phyloP scores from a whole-genome alignment of 345 rosid genomes.

The Salix purpurea region DNA sequence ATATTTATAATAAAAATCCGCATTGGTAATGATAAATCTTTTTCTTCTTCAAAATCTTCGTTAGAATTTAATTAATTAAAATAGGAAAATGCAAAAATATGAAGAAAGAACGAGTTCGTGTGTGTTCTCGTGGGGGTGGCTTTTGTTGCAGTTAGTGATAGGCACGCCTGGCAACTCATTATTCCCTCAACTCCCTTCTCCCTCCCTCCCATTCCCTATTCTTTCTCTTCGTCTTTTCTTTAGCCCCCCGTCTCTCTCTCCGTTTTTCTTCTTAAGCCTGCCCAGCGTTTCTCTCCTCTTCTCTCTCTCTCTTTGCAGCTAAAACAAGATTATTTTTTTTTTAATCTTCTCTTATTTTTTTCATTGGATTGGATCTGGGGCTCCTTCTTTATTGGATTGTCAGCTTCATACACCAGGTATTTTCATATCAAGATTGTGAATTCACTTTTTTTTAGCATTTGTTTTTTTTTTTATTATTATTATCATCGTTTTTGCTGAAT shows the following conservation, averaged over 20 bases:
- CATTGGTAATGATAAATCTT: neutral
- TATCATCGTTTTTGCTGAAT: conserved; percentile 12
- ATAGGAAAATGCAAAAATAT: neutral
- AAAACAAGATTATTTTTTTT: conserved; percentile 5
- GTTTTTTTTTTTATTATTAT: conserved; percentile 2
- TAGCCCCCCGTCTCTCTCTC: conserved; percentile 17
- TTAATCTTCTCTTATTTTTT: conserved; percentile 5
- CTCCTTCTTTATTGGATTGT: conserved; percentile 16
- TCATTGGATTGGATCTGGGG: conserved; percentile 58
- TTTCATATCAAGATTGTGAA: neutral
- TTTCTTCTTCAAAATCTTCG: neutral
- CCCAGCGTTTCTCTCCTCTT: conserved; percentile 17
- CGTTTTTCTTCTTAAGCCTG: conserved; percentile 21
- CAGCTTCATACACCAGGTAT: conserved; percentile 33
- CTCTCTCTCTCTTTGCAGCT: conserved; percentile 15
- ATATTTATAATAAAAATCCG: neutral
- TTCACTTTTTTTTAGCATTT: conserved; percentile 13
- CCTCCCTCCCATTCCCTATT: neutral
- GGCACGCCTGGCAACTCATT: conserved; percentile 91
- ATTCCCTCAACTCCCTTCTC: neutral
- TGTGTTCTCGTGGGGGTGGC: conserved; percentile 29
- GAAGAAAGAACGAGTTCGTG: conserved; percentile 27
- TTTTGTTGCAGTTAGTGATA: conserved; percentile 77
- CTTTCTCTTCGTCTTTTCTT: neutral
- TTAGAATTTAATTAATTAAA: too few species aligned